Conservation (phyloP, 164 flowering plant species). For the Magnolia sinica region DNA sequence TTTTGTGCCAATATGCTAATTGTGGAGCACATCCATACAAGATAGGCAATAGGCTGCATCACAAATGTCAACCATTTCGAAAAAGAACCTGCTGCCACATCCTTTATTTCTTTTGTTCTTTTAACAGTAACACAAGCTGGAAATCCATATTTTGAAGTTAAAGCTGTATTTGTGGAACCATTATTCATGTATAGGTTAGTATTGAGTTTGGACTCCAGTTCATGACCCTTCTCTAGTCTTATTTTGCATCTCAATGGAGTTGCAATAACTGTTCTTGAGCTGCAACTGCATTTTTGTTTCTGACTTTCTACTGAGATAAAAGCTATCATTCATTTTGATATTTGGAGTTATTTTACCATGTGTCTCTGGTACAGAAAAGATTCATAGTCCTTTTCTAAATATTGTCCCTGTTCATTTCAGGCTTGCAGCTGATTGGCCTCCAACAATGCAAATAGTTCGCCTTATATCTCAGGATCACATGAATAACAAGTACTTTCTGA, state of each 20-base stretch:
- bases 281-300: background rate
- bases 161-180: background rate
- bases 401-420: slow-evolving; percentile 32
- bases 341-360: background rate
- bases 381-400: background rate
- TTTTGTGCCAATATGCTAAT: too few relatives aligned
- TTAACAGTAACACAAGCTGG: background rate
- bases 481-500: slow-evolving; percentile 32
- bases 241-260: background rate
- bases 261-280: background rate
- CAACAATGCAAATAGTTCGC: slow-evolving; percentile 91
- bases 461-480: slow-evolving; percentile 50
- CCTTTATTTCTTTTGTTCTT: background rate
- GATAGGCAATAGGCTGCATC: too few relatives aligned
- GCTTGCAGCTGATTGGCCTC: slow-evolving; percentile 94
- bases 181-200: background rate
- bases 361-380: background rate
- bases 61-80: too few relatives aligned
- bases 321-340: background rate
- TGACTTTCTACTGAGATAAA: background rate
- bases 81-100: background rate
- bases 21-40: too few relatives aligned
- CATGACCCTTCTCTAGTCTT: background rate
- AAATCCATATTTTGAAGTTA: too few relatives aligned
- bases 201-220: background rate